Evolutionary conservation across 2,329 filamentous ascomycete species (phyloP).

Genomic region (Botryotinia globosa): DNA sequence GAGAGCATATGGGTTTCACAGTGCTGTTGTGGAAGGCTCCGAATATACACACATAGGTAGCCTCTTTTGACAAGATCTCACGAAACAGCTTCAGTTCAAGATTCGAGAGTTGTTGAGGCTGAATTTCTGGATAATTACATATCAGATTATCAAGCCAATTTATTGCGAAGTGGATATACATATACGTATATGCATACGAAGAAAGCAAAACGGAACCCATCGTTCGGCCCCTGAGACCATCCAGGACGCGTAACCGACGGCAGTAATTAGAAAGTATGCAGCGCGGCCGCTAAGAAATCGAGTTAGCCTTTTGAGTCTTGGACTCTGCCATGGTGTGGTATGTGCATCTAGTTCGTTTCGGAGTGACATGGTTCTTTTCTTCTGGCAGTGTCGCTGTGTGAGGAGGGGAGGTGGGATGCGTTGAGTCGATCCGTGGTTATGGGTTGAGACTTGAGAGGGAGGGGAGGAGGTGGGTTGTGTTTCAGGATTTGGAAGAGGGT

Average conservation of each 20-base stretch:
- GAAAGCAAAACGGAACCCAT: not conserved
- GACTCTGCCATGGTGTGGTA: not conserved
- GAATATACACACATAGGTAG: not conserved
- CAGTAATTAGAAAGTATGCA: not conserved
- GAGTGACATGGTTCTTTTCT: not conserved
- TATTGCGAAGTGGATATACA: not conserved
- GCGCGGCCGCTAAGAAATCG: not conserved
- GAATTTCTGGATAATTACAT: not conserved
- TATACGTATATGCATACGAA: not conserved
- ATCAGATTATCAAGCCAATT: not conserved
- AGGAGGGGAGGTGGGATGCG: not conserved
- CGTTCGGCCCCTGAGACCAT: not conserved
- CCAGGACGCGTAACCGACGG: not conserved
- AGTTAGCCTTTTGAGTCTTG: not conserved
- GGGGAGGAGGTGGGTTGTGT: not conserved
- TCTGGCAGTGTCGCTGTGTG: not conserved
- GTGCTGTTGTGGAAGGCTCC: not conserved
- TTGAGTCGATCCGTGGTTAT: not conserved
- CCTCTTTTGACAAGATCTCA: not conserved
- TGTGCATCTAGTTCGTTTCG: not conserved
- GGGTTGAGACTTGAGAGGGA: not conserved
- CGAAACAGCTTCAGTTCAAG: not conserved
- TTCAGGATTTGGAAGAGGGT: too few relatives aligned
- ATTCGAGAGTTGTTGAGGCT: not conserved
- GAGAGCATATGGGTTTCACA: not conserved